A percentile compares a stretch with the other conserved stretches of the same genome.
phyloP scores from a whole-genome alignment of 2,329 filamentous ascomycete species.

The Aaosphaeria pasadenensis region DNA sequence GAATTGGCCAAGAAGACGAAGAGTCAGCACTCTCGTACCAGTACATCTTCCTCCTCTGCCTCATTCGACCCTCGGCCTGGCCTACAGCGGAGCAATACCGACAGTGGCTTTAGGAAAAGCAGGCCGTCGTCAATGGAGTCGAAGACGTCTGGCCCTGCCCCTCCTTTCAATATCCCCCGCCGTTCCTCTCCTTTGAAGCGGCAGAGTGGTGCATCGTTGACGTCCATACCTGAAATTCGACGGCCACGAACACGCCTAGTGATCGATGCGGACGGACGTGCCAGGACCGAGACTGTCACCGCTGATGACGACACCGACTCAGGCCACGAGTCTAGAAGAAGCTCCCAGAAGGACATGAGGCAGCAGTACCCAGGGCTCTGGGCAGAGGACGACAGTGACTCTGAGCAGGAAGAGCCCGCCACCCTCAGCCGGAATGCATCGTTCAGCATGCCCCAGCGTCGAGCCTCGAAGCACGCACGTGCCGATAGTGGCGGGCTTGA shows the following conservation, averaged over 20 bases:
- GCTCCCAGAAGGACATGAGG: conserved; percentile 24
- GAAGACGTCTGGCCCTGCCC: conserved; percentile 17
- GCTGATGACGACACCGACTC: conserved; percentile 34
- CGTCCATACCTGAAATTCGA: conserved; percentile 45
- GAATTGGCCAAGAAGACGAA: conserved; percentile 28
- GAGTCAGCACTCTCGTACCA: conserved; percentile 39
- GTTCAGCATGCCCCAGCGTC: conserved; percentile 31
- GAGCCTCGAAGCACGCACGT: conserved; percentile 34
- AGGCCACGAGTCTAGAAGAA: conserved; percentile 21
- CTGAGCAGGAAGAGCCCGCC: conserved; percentile 32
- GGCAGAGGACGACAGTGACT: conserved; percentile 39
- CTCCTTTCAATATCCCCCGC: conserved; percentile 35
- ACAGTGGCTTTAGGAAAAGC: conserved; percentile 35
- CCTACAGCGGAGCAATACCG: conserved; percentile 47
- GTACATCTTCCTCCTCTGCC: conserved; percentile 37
- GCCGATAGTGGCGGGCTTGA: conserved; percentile 26
- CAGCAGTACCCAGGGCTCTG: conserved; percentile 45
- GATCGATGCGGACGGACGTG: conserved; percentile 47
- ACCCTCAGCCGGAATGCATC: conserved; percentile 35
- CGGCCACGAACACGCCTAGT: conserved; percentile 44
- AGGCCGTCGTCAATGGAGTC: conserved; percentile 29
- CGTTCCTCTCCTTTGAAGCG: conserved; percentile 48
- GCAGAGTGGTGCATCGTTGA: conserved; percentile 39
- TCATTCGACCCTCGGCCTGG: conserved; percentile 26
- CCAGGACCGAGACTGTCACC: conserved; percentile 45